Conservation (phyloP, 805 yeast genomes). For the Yarrowia sp. region DNA sequence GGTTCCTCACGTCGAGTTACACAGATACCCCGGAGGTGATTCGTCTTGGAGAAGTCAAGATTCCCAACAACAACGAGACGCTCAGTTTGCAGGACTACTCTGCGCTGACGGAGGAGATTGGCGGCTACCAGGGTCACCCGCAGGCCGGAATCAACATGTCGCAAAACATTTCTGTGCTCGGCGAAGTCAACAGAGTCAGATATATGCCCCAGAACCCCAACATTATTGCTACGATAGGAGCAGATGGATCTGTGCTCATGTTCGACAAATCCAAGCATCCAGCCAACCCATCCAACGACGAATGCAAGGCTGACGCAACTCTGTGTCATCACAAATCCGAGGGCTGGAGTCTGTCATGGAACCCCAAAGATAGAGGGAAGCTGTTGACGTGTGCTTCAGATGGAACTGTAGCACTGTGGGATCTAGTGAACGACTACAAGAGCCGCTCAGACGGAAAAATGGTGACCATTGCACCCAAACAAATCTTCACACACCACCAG, state of each 20-base stretch:
- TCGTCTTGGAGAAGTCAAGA: slow-evolving; percentile 2
- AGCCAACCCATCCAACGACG: slow-evolving; percentile 39
- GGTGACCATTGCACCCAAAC: slow-evolving; percentile 33
- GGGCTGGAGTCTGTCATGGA: slow-evolving; percentile 71
- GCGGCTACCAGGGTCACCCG: slow-evolving; percentile 15
- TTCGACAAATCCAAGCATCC: slow-evolving; percentile 85
- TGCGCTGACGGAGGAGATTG: slow-evolving; percentile 9
- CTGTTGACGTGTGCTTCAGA: slow-evolving; percentile 57
- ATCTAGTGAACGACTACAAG: slow-evolving; percentile 46
- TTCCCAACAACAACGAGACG: slow-evolving; percentile 2
- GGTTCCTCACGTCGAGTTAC: not conserved
- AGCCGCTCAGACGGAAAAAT: slow-evolving; percentile 26
- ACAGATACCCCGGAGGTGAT: slow-evolving; percentile 13
- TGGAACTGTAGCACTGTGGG: slow-evolving; percentile 66
- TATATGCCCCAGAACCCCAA: slow-evolving; percentile 87
- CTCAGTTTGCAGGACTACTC: slow-evolving; percentile 17
- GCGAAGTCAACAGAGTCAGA: slow-evolving; percentile 69
- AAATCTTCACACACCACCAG: slow-evolving; percentile 38
- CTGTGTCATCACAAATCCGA: slow-evolving; percentile 47
- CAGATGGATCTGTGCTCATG: slow-evolving; percentile 60
- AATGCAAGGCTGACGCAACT: slow-evolving; percentile 50
- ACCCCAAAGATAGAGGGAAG: slow-evolving; percentile 54
- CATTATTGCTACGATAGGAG: slow-evolving; percentile 65
- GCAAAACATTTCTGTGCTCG: slow-evolving; percentile 64
- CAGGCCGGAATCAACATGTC: slow-evolving; percentile 40